Percentiles rank a stretch among this genome's conserved stretches.
Conservation (phyloP, 192 early-diverging fungal species). For the Coemansia sp. region DNA sequence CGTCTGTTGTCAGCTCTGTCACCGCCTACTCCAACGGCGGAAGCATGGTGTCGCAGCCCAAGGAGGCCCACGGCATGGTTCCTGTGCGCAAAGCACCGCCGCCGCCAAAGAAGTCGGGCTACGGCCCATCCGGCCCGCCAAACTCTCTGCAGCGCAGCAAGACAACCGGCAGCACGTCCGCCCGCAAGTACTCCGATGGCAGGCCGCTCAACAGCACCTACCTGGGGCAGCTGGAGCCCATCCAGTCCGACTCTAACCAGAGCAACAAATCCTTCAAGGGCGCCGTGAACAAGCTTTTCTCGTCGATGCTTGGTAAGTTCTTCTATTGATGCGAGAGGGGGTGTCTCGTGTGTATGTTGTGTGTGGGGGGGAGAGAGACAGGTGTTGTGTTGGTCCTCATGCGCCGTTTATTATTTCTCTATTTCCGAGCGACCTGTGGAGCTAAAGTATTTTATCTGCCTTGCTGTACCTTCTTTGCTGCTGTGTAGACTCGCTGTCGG, state of each 20-base stretch:
- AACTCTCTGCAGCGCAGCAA: conserved; percentile 52
- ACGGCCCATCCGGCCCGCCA: conserved; percentile 16
- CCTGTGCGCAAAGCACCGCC: conserved; percentile 48
- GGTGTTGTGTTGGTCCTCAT: background rate
- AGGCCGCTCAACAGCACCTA: conserved; percentile 54
- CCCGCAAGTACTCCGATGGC: conserved; percentile 53
- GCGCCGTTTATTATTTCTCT: conserved; percentile 1
- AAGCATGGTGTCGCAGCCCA: background rate
- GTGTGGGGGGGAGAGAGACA: background rate
- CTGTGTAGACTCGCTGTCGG: conserved; percentile 56
- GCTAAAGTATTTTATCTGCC: background rate
- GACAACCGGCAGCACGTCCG: conserved; percentile 45
- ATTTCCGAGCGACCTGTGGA: conserved; percentile 5
- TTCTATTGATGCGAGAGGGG: background rate
- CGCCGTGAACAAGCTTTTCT: conserved; percentile 55
- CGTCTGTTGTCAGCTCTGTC: conserved; percentile 21
- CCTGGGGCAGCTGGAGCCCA: conserved; percentile 53
- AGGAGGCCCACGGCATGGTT: conserved; percentile 21
- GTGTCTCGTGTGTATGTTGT: background rate
- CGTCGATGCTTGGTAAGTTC: conserved; percentile 55
- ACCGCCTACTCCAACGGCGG: conserved; percentile 32
- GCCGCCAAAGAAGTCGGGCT: conserved; percentile 49
- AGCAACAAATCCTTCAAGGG: conserved; percentile 56
- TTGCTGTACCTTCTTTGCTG: conserved; percentile 8
- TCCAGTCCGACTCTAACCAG: conserved; percentile 38